Base-by-base conservation (phyloP, 2,329 filamentous ascomycete species). In the Stylonectria norvegica region DNA sequence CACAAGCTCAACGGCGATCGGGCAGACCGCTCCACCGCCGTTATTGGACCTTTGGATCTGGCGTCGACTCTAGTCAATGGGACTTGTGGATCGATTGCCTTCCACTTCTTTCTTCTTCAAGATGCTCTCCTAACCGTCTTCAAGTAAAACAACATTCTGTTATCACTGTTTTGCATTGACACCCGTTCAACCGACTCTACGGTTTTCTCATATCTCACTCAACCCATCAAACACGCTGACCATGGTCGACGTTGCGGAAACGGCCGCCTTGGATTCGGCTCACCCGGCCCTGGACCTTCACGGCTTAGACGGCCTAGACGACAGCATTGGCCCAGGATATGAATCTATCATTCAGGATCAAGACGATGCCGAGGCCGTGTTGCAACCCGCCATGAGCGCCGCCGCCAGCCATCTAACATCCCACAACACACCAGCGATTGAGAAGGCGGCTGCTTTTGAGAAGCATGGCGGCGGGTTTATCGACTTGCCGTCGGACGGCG, bases 311-410 rank as follows among this genome's bases (percentile, higher is more conserved):
- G 20, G 39, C 12, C 37, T 41, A n/a, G 51, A 48, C 11, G 51
- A 54, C 23, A 47, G 50, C n/a, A 31, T 20, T 10, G 36, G 34
- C 7, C 16, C 48, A 2, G 45, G 42, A 5, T 47, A 58, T 18
- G 52, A 54, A 4, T 53, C 48, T n/a, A 53, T 57, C 14, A 50
- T 62, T 18, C 57, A 55, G 35, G 71, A 75, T 32, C 67, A 75
- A 41, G 76, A 81, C 52, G 76, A 76, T 48, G 78, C 74, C 4
- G 75, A 79, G 49, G 78, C 76, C 6, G 70, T 81, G 32, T 69
- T 83, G 35, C 78, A 79, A 55, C 76, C 77, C 3, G 69, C 77
- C 17, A 71, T 83, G 47, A 81, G 77, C 56, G 68, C 70, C 5
- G 67, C 68, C 16, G 79, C 78, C 7, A 76, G 75, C 4, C 72